Conservation (phyloP, 2,329 filamentous ascomycete species). For the Scortechinia acanthostroma region DNA sequence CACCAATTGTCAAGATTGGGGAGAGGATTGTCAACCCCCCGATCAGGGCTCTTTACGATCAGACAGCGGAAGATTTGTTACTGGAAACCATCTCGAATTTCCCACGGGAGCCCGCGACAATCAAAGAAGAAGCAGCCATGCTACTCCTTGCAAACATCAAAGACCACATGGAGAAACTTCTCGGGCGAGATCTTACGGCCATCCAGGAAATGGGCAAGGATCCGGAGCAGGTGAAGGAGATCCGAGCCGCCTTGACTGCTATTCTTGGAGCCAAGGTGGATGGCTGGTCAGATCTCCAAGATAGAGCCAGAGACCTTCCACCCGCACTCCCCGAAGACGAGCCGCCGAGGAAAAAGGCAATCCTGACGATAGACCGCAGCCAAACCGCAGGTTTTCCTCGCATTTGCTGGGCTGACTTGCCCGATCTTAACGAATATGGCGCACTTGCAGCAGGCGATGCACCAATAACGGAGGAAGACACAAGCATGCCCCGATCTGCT, state of each 20-base stretch:
- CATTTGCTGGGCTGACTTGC: constrained; percentile 29
- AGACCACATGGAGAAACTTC: constrained; percentile 34
- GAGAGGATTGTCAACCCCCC: constrained; percentile 29
- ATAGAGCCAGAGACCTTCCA: constrained; percentile 22
- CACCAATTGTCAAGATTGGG: constrained; percentile 28
- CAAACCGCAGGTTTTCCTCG: constrained; percentile 25
- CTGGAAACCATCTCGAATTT: constrained; percentile 32
- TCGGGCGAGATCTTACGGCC: constrained; percentile 28
- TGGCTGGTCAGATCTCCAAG: constrained; percentile 29
- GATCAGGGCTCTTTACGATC: constrained; percentile 27
- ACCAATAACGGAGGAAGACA: constrained; percentile 31
- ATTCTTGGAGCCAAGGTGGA: constrained; percentile 32
- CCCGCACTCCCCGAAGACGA: constrained; percentile 10
- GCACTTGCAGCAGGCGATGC: constrained; percentile 23
- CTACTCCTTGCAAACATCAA: constrained; percentile 35
- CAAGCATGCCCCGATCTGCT: constrained; percentile 32
- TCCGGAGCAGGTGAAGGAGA: constrained; percentile 31
- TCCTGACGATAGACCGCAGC: constrained; percentile 28
- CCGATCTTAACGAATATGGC: constrained; percentile 29
- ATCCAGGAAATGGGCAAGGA: constrained; percentile 34
- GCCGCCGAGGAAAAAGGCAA: constrained; percentile 21
- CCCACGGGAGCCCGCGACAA: constrained; percentile 27
- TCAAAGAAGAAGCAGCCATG: constrained; percentile 35
- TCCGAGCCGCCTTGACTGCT: constrained; percentile 28
- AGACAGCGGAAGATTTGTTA: constrained; percentile 29